Base-by-base conservation (phyloP, 2,329 filamentous ascomycete species). In the Aspergillus fijiensis region DNA sequence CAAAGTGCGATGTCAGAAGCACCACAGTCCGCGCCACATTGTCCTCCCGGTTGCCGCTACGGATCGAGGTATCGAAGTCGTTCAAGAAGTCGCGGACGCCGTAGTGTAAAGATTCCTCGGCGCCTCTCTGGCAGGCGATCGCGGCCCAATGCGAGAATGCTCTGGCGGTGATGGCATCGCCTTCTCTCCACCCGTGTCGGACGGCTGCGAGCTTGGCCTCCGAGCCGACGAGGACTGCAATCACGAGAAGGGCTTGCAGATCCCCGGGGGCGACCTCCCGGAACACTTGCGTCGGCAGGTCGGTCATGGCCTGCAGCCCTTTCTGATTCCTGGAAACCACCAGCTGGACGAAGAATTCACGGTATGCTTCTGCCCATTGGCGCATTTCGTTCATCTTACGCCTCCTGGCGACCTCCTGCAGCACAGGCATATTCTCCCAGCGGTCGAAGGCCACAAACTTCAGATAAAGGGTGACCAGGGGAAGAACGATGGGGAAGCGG, bases 341-440 rank as follows among this genome's bases (percentile, higher is more conserved):
- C 42, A 68, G 54, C 59, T 48, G 31, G 10, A 59, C 29, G 59
- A 59, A 58, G 59, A 65, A 58, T 33, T 25, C 39, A 27, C 25
- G 35, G 29, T 55, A 65, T 42, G 54, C 9, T 55, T 65, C 31
- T 23, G 66, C 64, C 66, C 66, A 68, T 60, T 60, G 14, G 55
- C 66, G 65, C 59, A 68, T 55, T 61, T 62, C 58, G 59, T 57
- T 50, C 58, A 48, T 65, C 53, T 63, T 65, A 49, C 66, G 63
- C 29, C 65, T 52, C 60, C 62, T 49, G 31, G 63, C 65, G 52
- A 68, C 65, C 35, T 69, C 65, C 55, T 67, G 67, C 59, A 69
- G 60, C 45, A 69, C 67, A 39, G 50, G 33, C 55, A 61, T 9
- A 51, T n/a, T 55, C 27, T 69, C 67, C 66, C 61, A 66, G 56